Base-by-base conservation (phyloP, 352 stramenopile genomes). In the Phytopythium kandeliae region DNA sequence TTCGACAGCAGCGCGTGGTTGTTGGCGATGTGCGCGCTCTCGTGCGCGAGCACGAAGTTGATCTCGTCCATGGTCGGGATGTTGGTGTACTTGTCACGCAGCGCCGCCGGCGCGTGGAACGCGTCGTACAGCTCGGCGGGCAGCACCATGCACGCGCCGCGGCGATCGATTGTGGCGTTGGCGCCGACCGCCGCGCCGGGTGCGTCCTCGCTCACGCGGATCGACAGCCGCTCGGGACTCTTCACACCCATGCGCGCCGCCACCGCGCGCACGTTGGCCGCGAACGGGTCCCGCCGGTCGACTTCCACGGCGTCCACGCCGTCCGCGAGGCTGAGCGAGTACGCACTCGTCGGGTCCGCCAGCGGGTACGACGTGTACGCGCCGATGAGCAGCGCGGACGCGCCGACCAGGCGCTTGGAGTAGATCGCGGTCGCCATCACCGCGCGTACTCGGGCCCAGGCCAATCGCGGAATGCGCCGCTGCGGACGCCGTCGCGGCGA, bases 31-130 rank as follows among this genome's bases (percentile, higher is more conserved):
- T 94, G 80, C 6, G 81, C 70, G 56, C 78, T 86, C 50, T 94
- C 83, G 47, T 92, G 83, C 7, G 83, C 83, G 5, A 94, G 58
- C 15, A 92, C 78, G 50, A 94, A 94, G 54, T 93, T 70, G 43
- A 90, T 80, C 58, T 94, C 83, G 46, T 91, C 76, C 24, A 67
- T 68, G 45, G 66, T 69, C 17, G 83, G 79, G 40, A 86, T 79
- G 52, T 76, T 65, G 17, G 25, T 0, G 54, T 82, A 81, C 44
- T 71, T 62, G 17, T 61, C 51, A 28, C 75, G 69, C 40, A 80
- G 35, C 36, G 76, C 72, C 0, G 49, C 30, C 1, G 71, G 74
- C 2, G 77, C 74, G 57, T 88, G 74, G 63, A 87, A 93, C 6
- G 79, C 82, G 16, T 89, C 72, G 58, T 93, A 93, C n/a, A 93